phyloP scores from a whole-genome alignment of 768 basidiomycete species.

The Chalciporus pseudorubinellus region DNA sequence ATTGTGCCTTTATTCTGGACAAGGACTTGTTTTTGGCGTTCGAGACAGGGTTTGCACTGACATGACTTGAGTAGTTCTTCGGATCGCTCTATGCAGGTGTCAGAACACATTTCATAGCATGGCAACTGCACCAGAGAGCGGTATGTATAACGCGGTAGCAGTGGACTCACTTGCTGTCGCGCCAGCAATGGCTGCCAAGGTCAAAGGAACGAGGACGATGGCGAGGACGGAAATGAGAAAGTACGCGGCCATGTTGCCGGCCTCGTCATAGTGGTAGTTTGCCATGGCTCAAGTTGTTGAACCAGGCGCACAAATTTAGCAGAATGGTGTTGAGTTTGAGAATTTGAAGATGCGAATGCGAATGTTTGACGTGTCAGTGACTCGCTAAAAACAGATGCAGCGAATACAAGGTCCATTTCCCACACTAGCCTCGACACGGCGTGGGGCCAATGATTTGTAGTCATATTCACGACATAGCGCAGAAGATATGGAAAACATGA shows the following conservation, averaged over 20 bases:
- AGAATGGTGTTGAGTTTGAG: neutral
- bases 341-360: neutral
- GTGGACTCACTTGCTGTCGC: conserved; percentile 42
- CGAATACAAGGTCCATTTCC: neutral
- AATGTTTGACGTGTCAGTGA: neutral
- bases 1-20: conserved; percentile 45
- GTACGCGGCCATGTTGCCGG: conserved; percentile 83
- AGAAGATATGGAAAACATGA: conserved; percentile 16
- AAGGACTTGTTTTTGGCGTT: conserved; percentile 48
- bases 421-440: no score
- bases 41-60: conserved; percentile 58
- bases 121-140: neutral
- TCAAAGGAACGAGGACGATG: conserved; percentile 77
- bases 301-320: neutral
- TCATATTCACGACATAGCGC: conserved; percentile 21
- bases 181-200: conserved; percentile 48
- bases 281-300: conserved; percentile 59
- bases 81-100: conserved; percentile 31
- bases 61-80: conserved; percentile 45
- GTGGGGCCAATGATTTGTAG: conserved; percentile 5
- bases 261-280: conserved; percentile 83
- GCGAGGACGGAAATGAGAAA: conserved; percentile 89
- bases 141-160: no score
- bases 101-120: neutral
- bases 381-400: no score